Evolutionary conservation across 805 yeast genomes (phyloP), one percentile per base, ranked within the genome.

Genomic region (Spathaspora sp.): DNA sequence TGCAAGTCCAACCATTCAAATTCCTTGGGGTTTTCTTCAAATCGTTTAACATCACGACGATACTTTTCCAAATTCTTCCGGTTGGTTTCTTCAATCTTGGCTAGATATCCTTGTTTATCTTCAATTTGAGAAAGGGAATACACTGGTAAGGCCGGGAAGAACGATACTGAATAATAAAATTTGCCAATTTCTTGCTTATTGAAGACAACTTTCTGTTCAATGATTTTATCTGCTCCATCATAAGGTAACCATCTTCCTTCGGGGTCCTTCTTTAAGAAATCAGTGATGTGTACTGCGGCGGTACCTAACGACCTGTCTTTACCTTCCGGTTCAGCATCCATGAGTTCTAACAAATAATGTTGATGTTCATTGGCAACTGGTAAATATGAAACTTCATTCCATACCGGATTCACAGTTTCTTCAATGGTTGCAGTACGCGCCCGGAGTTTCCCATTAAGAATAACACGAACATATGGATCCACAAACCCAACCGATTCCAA

Each of bases 401-500:
- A 88, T n/a, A 61, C 58, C 2, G 93, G 92, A 52, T 80, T 70
- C 32, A 75, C 62, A 1, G 82, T 75, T 47, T 80, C 76, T 11
- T 82, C 79, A 57, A 78, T 78, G 50, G 79, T 79, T 1, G 70
- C 62, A 2, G 94, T 83, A 55, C 73, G 76, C 49, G 77, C 86
- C 54, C 75, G 76, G 40, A 80, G 61, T 62, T 79, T 80, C 57
- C 86, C 87, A 60, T 84, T 82, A 52, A 81, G 66, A 38, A 80
- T 60, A 9, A 87, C 75, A 53, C 80, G 76, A 40, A 85, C 82
- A 59, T 86, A 87, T 4, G 96, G 94, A 66, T 88, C 92, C 59
- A 87, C 83, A 51, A 78, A 81, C 51, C 94, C 93, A 48, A 86
- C 78, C 14, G 83, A 77, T 57, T 86, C 87, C 58, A 86, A 68